Conservation (phyloP, 192 early-diverging fungal species). For the Chytriomyces sp. region DNA sequence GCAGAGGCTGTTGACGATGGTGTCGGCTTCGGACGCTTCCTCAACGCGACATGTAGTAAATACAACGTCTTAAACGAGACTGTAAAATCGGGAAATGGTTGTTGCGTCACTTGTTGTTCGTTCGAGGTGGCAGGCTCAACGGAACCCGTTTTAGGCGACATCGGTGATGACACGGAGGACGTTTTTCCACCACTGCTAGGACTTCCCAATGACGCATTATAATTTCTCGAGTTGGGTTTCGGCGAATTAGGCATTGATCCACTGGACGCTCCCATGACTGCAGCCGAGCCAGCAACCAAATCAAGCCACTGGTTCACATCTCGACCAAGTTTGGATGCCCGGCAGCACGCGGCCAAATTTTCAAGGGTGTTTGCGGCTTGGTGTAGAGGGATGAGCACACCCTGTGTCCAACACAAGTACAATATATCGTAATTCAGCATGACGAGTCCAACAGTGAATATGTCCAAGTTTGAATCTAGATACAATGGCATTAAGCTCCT, state of each 20-base stretch:
- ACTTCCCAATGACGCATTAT: too few relatives aligned
- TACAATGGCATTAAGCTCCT: conserved; percentile 37
- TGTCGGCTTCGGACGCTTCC: conserved; percentile 5
- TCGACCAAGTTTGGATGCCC: conserved; percentile 42
- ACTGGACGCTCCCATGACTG: not conserved
- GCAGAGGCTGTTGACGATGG: not conserved
- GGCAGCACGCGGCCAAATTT: conserved; percentile 49
- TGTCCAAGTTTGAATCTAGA: conserved; percentile 41
- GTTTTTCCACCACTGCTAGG: not conserved
- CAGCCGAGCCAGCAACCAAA: not conserved
- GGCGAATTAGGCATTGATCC: too few relatives aligned
- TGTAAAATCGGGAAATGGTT: not conserved
- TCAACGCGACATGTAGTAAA: conserved; percentile 13
- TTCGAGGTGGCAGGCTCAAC: not conserved
- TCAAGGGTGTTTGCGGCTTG: conserved; percentile 44
- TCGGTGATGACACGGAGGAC: not conserved
- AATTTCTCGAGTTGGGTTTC: too few relatives aligned
- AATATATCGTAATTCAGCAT: conserved; percentile 54
- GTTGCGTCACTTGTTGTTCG: not conserved
- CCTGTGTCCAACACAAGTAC: conserved; percentile 50
- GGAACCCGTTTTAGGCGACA: not conserved
- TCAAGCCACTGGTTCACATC: conserved; percentile 1
- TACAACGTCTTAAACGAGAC: conserved; percentile 5
- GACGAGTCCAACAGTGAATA: conserved; percentile 43
- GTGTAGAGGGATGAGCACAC: conserved; percentile 37